Conservation (phyloP, 495 filamentous ascomycete species). For the Elasticomyces elasticus region DNA sequence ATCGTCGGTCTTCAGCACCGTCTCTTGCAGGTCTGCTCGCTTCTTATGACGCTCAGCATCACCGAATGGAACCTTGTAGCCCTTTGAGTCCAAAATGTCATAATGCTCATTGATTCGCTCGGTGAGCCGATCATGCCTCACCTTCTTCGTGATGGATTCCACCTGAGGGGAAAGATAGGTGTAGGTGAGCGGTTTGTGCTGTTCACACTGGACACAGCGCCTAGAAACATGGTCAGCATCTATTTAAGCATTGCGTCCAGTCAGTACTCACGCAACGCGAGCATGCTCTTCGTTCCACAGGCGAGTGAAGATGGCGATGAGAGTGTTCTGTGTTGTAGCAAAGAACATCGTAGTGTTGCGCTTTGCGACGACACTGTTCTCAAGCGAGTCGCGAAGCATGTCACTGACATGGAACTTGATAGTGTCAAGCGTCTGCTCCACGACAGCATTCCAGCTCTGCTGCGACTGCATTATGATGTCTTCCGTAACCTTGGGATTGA, state of each 20-base stretch:
- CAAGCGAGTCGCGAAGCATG: conserved; percentile 2
- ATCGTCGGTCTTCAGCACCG: conserved; percentile 27
- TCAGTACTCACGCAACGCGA: conserved; percentile 2
- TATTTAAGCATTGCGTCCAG: too few species aligned
- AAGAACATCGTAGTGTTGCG: conserved; percentile 19
- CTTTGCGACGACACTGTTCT: conserved; percentile 4
- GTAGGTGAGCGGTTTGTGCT: conserved; percentile 13
- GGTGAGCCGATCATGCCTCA: background rate
- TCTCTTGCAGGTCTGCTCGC: conserved; percentile 1
- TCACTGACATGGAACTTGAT: background rate
- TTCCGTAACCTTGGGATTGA: conserved; percentile 31
- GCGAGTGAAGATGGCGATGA: background rate
- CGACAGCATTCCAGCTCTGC: conserved; percentile 6
- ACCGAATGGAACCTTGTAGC: background rate
- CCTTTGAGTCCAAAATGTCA: background rate
- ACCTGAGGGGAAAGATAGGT: background rate
- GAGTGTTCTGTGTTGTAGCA: conserved; percentile 4
- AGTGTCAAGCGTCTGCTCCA: conserved; percentile 8
- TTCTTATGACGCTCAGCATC: conserved; percentile 1
- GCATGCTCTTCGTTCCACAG: conserved; percentile 8
- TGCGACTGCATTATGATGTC: conserved; percentile 19
- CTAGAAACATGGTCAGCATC: too few species aligned
- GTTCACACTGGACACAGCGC: conserved; percentile 3
- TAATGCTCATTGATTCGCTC: conserved; percentile 6
- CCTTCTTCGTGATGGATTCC: background rate